Percentiles rank a stretch among this genome's conserved stretches.
These are phyloP conservation scores for Metschnikowia koreensis DNA, from an alignment of 805 yeast species.

Conservation along the genomic window DNA sequence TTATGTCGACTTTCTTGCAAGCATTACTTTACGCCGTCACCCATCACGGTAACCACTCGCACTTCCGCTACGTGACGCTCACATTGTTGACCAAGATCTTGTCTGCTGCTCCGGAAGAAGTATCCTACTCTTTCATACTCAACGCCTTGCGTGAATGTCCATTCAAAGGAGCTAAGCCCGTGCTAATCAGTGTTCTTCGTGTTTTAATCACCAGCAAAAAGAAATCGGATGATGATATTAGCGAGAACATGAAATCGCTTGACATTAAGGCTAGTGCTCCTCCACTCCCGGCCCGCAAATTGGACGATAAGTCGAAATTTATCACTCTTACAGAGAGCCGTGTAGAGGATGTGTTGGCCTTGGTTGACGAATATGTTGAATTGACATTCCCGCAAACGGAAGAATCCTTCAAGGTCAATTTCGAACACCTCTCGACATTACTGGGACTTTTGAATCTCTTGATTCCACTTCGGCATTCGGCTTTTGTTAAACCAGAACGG, in stretches of 20 bases:
- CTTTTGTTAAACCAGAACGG: constrained; percentile 17
- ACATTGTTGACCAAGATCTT: constrained; percentile 66
- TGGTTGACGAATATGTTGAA: constrained; percentile 39
- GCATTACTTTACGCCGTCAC: constrained; percentile 23
- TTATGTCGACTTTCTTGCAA: constrained; percentile 33
- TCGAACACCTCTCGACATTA: constrained; percentile 40
- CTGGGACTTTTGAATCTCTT: constrained; percentile 59
- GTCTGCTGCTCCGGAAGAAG: constrained; percentile 53
- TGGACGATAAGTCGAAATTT: constrained; percentile 31
- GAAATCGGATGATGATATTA: constrained; percentile 8
- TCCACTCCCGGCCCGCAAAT: constrained; percentile 19
- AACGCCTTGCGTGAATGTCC: constrained; percentile 71
- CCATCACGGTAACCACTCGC: constrained; percentile 14
- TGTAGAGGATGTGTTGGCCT: constrained; percentile 40
- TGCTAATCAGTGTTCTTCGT: constrained; percentile 65
- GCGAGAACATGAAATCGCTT: constrained; percentile 13
- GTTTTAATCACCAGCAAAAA: constrained; percentile 47
- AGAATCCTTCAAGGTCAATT: constrained; percentile 20
- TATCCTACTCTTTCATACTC: constrained; percentile 56
- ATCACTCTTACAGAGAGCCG: constrained; percentile 45
- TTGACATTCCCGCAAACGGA: constrained; percentile 30
- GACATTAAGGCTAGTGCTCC: constrained; percentile 25
- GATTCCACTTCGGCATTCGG: constrained; percentile 28
- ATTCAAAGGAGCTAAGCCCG: constrained; percentile 55
- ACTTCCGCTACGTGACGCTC: constrained; percentile 44